phyloP scores from a whole-genome alignment of 2,329 filamentous ascomycete genomes.

The Arthrinium phaeospermum region DNA sequence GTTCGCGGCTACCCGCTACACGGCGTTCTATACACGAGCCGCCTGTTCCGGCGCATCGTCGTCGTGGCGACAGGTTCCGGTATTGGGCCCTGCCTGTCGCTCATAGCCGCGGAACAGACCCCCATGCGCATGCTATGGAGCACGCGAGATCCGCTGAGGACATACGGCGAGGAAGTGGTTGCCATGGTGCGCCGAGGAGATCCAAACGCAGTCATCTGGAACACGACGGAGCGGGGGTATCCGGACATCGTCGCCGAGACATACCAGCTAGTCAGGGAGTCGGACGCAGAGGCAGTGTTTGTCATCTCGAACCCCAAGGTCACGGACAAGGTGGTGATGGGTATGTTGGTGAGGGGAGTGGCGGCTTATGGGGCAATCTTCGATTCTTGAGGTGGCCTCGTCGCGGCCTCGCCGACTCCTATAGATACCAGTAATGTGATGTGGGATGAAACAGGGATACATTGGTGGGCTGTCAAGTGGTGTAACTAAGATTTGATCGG shows the following conservation, averaged over 20 bases:
- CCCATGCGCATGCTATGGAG: slow-evolving; percentile 44
- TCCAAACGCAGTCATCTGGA: slow-evolving; percentile 38
- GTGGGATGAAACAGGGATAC: background rate
- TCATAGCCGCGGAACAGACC: slow-evolving; percentile 50
- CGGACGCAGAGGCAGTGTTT: slow-evolving; percentile 39
- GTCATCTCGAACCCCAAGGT: slow-evolving; percentile 42
- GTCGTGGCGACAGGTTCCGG: slow-evolving; percentile 69
- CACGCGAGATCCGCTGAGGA: slow-evolving; percentile 39
- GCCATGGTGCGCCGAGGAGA: slow-evolving; percentile 36
- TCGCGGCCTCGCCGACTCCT: background rate
- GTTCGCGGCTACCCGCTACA: slow-evolving; percentile 63
- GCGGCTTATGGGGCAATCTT: slow-evolving; percentile 44
- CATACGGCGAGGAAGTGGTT: slow-evolving; percentile 39
- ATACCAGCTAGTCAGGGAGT: background rate
- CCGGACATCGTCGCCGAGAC: slow-evolving; percentile 36
- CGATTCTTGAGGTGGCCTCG: slow-evolving; percentile 31
- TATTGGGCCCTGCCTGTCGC: slow-evolving; percentile 65
- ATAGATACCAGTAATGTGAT: background rate
- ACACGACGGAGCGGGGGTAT: slow-evolving; percentile 38
- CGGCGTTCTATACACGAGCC: slow-evolving; percentile 64
- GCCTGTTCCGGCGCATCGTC: slow-evolving; percentile 61
- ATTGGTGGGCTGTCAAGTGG: too few species aligned
- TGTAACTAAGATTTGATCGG: too few species aligned
- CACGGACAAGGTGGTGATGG: slow-evolving; percentile 40
- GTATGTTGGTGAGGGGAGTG: slow-evolving; percentile 38